These are phyloP conservation scores for Jamesozyma lodderae DNA, from an alignment of 805 yeast species.

Conservation along the genomic window DNA sequence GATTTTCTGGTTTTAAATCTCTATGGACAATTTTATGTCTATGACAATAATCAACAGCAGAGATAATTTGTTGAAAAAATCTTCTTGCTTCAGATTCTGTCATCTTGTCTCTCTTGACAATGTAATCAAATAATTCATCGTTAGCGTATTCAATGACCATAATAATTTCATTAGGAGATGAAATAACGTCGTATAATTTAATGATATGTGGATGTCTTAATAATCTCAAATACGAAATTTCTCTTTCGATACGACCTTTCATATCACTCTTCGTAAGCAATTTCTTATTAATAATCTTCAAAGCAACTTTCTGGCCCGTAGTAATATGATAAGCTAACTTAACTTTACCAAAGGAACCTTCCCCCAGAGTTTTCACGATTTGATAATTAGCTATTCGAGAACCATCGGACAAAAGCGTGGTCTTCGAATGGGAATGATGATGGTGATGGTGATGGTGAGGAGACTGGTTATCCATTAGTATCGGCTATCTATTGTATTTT, in stretches of 20 bases:
- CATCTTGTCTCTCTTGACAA: constrained; percentile 90
- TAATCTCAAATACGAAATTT: constrained; percentile 78
- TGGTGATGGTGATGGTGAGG: constrained; percentile 12
- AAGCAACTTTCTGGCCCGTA: constrained; percentile 87
- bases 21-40: constrained; percentile 93
- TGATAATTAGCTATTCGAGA: constrained; percentile 83
- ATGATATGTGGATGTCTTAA: constrained; percentile 94
- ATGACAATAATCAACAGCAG: constrained; percentile 95
- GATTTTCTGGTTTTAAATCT: constrained; percentile 92
- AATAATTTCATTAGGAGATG: constrained; percentile 88
- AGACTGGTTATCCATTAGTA: too few species aligned
- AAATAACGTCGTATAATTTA: constrained; percentile 89
- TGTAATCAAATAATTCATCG: constrained; percentile 91
- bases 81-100: constrained; percentile 84
- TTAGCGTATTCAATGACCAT: constrained; percentile 98
- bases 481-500: too few species aligned
- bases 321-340: constrained; percentile 82
- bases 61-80: constrained; percentile 91
- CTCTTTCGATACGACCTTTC: constrained; percentile 95
- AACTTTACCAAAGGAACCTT: constrained; percentile 95
- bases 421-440: constrained; percentile 5
- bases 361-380: constrained; percentile 85
- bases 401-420: constrained; percentile 21
- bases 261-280: constrained; percentile 89
- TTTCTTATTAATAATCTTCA: constrained; percentile 85